These are phyloP conservation scores for Wolfiporia cocos DNA, from an alignment of 1,284 basidiomycete species.

Conservation along the genomic window DNA sequence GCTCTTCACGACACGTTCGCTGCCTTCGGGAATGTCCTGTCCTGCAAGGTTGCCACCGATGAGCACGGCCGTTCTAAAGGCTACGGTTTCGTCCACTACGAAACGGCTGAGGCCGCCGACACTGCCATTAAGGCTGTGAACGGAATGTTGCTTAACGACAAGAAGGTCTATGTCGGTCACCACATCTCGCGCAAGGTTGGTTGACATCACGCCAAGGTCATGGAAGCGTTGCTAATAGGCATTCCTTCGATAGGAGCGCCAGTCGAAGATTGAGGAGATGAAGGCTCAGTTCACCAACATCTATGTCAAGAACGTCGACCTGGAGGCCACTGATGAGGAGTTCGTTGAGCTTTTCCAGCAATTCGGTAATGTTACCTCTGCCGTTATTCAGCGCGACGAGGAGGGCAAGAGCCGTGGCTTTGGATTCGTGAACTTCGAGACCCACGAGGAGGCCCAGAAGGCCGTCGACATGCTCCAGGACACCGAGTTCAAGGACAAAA, in stretches of 20 bases:
- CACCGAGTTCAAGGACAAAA: slow-evolving; percentile 80
- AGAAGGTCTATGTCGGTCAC: slow-evolving; percentile 97
- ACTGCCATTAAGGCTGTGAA: slow-evolving; percentile 98
- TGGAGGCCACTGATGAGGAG: slow-evolving; percentile 81
- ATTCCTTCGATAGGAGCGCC: slow-evolving; percentile 62
- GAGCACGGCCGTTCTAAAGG: slow-evolving; percentile 91
- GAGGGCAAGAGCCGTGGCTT: slow-evolving; percentile 94
- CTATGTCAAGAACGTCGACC: slow-evolving; percentile 96
- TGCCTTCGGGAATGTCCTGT: slow-evolving; percentile 97
- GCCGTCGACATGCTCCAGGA: slow-evolving; percentile 94
- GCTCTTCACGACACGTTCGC: slow-evolving; percentile 99
- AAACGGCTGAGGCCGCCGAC: slow-evolving; percentile 95
- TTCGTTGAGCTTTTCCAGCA: slow-evolving; percentile 80
- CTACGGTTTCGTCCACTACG: slow-evolving; percentile 99
- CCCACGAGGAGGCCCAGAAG: slow-evolving; percentile 86
- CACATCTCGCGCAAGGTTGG: slow-evolving; percentile 94
- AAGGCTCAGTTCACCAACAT: slow-evolving; percentile 97
- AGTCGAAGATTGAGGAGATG: slow-evolving; percentile 98
- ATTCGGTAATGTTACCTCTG: slow-evolving; percentile 89
- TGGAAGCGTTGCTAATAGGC: neutral
- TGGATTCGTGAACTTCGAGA: slow-evolving; percentile 96
- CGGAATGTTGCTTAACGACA: slow-evolving; percentile 99
- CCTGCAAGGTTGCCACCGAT: slow-evolving; percentile 98
- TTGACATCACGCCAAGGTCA: too few relatives aligned
- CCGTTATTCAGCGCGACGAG: slow-evolving; percentile 77